Evolutionary conservation across 2,329 filamentous ascomycete genomes (phyloP), one percentile per base, ranked within the genome.

Genomic region (Xylaria arbuscula): DNA sequence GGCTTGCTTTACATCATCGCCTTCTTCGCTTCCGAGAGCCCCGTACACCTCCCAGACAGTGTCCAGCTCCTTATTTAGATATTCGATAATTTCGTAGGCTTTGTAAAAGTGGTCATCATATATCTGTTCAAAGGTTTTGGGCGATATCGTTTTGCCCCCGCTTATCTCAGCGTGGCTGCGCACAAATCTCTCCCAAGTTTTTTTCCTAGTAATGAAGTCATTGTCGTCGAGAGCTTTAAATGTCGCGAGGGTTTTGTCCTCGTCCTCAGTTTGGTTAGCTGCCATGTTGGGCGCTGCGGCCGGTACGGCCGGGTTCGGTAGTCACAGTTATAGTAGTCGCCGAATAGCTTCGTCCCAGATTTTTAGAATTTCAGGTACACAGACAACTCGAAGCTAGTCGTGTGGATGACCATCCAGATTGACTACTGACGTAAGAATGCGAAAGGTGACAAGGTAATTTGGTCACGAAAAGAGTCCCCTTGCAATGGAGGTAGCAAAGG

Each of bases 211-310:
- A n/a, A 24, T 7, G 19, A 56, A 48, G n/a, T 24, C 40, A 3
- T 10, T n/a, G 6, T 15, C 45, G 6, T 42, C 59, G 10, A 66
- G 42, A 54, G 10, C 51, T 19, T 1, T 7, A 54, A 36, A 54
- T 19, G 15, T 10, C 4, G 8, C 3, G 19, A 24, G 2, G n/a
- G 51, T 3, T 36, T 34, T 54, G 5, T 28, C 28, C 28, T 54
- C 15, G 4, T 54, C 7, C 15, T 28, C 28, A 19, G 28, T 22
- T 13, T 47, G 45, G 9, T 22, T 19, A 10, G 45, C 3, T 34
- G 50, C 67, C 67, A 71, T 71, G 24, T n/a, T 69, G 36, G 62
- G 40, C 17, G 38, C 48, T 56, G 55, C 17, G 36, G 45, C 53
- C 50, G 36, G 38, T 19, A 48, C 38, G 34, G 40, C 56, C 48